phyloP scores from a whole-genome alignment of 306 rosid species.

The Glycine latifolia region DNA sequence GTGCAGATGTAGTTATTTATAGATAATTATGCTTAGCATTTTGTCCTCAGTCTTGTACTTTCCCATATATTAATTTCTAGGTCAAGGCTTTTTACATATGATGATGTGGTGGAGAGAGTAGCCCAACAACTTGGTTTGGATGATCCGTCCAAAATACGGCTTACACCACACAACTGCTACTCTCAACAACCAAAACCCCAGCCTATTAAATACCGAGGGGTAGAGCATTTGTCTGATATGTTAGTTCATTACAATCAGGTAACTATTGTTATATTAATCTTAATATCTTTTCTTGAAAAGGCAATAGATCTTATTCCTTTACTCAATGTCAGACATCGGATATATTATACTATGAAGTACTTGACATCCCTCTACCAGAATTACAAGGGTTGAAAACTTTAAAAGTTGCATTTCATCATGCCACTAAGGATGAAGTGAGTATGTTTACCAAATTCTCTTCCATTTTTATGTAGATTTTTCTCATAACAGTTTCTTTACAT shows the following conservation, averaged over 20 bases:
- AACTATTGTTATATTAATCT: slow-evolving; percentile 35
- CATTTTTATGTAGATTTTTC: slow-evolving; percentile 10
- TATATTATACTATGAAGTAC: slow-evolving; percentile 80
- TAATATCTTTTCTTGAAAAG: slow-evolving; percentile 31
- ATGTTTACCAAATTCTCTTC: slow-evolving; percentile 41
- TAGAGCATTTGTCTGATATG: slow-evolving; percentile 84
- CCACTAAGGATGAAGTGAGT: slow-evolving; percentile 88
- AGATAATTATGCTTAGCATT: slow-evolving; percentile 18
- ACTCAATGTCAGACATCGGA: slow-evolving; percentile 73
- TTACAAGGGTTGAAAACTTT: slow-evolving; percentile 87
- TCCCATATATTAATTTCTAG: slow-evolving; percentile 47
- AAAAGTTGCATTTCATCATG: slow-evolving; percentile 85
- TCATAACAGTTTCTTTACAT: not conserved
- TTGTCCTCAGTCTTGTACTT: slow-evolving; percentile 32
- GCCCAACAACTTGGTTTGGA: slow-evolving; percentile 85
- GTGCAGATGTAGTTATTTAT: slow-evolving; percentile 12
- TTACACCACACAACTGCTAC: slow-evolving; percentile 87
- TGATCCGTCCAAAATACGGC: slow-evolving; percentile 83
- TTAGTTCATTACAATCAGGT: slow-evolving; percentile 91
- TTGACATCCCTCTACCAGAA: slow-evolving; percentile 91
- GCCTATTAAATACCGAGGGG: slow-evolving; percentile 82
- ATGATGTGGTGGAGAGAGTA: slow-evolving; percentile 82
- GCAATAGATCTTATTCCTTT: slow-evolving; percentile 38
- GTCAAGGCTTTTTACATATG: slow-evolving; percentile 82
- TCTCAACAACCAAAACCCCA: slow-evolving; percentile 91